phyloP scores from a whole-genome alignment of 176 grass and related monocot species.

The Carex parvula region DNA sequence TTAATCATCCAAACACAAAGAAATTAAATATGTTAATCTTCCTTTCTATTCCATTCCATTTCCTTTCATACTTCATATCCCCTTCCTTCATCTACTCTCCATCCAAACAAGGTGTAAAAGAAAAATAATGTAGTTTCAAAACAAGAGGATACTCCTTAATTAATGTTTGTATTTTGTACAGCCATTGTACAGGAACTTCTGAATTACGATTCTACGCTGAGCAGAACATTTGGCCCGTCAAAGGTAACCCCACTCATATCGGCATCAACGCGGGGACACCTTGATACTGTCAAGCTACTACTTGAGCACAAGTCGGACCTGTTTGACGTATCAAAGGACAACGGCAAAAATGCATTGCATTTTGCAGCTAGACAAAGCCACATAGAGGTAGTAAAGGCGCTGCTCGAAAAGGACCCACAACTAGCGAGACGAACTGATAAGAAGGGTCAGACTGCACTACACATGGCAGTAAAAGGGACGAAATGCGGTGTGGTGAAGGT shows the following conservation, averaged over 20 bases:
- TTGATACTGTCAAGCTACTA: conserved; percentile 61
- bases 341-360: conserved; percentile 90
- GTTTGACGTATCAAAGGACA: conserved; percentile 67
- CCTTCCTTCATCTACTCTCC: too few relatives aligned
- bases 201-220: conserved; percentile 40
- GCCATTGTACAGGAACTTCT: conserved; percentile 74
- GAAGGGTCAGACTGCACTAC: conserved; percentile 91
- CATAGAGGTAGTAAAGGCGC: conserved; percentile 49
- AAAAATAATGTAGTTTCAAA: neutral
- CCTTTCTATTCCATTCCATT: too few relatives aligned
- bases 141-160: neutral
- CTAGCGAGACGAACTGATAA: conserved; percentile 74
- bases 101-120: too few relatives aligned
- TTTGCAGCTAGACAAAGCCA: conserved; percentile 88
- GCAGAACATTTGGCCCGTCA: conserved; percentile 82
- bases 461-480: conserved; percentile 97
- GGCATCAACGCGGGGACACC: conserved; percentile 72
- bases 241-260: conserved; percentile 75
- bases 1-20: too few relatives aligned
- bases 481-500: conserved; percentile 77
- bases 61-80: too few relatives aligned
- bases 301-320: conserved; percentile 65
- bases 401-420: conserved; percentile 88
- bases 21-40: too few relatives aligned
- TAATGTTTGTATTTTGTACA: conserved; percentile 32